Evolutionary conservation across 2,329 filamentous ascomycete species (phyloP).

Genomic region (Talaromyces sp.): DNA sequence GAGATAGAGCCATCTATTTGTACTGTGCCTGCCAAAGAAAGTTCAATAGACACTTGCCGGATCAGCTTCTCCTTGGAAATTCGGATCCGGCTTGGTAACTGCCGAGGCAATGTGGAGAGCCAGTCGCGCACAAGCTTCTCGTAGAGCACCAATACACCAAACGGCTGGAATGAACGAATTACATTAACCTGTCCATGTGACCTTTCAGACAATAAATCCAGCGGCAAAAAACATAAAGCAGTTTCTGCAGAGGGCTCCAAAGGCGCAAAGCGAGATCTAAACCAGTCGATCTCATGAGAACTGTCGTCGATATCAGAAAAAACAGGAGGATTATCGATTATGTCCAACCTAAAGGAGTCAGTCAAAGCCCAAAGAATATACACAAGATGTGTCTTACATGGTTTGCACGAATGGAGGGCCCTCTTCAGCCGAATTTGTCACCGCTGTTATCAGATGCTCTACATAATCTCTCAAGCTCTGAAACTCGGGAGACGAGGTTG

Average conservation of each 20-base stretch:
- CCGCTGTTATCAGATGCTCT: slow-evolving; percentile 20
- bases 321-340: slow-evolving; percentile 25
- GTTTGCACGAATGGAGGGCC: slow-evolving; percentile 25
- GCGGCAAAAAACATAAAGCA: slow-evolving; percentile 24
- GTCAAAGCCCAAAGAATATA: not conserved
- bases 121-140: slow-evolving; percentile 37
- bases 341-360: slow-evolving; percentile 32
- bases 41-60: slow-evolving; percentile 34
- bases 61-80: slow-evolving; percentile 39
- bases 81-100: slow-evolving; percentile 36
- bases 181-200: slow-evolving; percentile 3
- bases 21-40: slow-evolving; percentile 35
- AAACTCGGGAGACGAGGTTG: not conserved
- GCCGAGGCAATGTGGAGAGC: slow-evolving; percentile 32
- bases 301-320: slow-evolving; percentile 39
- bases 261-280: slow-evolving; percentile 24
- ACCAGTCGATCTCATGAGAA: slow-evolving; percentile 28
- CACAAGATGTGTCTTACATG: slow-evolving; percentile 25
- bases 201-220: slow-evolving; percentile 9
- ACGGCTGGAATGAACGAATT: slow-evolving; percentile 15
- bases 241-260: slow-evolving; percentile 6
- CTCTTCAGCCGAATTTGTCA: slow-evolving; percentile 9
- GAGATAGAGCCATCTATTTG: slow-evolving; percentile 20
- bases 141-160: slow-evolving; percentile 31
- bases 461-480: slow-evolving; percentile 26